phyloP scores from a whole-genome alignment of 257 asterid genomes.

The Verbena officinalis region DNA sequence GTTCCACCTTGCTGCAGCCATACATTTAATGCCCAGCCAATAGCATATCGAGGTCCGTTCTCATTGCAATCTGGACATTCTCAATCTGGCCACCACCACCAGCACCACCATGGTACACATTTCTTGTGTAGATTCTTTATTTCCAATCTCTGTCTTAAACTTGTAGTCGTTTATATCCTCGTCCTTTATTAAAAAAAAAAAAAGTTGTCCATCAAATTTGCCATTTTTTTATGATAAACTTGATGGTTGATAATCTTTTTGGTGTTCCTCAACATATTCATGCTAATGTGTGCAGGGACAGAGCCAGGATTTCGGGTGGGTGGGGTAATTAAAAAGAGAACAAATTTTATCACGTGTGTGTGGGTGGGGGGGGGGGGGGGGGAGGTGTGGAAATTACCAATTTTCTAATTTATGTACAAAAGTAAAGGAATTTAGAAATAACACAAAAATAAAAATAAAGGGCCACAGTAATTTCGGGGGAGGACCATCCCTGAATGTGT shows the following conservation, averaged over 20 bases:
- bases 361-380: no score
- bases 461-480: no score
- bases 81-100: constrained; percentile 14
- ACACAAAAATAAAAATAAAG: no score
- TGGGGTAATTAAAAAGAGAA: no score
- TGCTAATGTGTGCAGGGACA: background rate
- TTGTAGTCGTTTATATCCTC: constrained; percentile 5
- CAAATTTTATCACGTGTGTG: no score
- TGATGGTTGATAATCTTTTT: background rate
- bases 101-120: constrained; percentile 16
- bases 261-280: background rate
- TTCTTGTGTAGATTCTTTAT: background rate
- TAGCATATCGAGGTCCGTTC: constrained; percentile 9
- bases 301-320: no score
- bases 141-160: background rate
- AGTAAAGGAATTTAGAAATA: no score
- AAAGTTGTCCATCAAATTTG: background rate
- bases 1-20: constrained; percentile 25
- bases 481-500: no score
- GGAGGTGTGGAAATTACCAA: no score
- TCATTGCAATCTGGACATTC: constrained; percentile 14
- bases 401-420: no score
- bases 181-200: background rate
- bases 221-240: background rate
- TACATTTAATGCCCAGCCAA: constrained; percentile 17